Percentiles rank a stretch among this genome's conserved stretches.
These are phyloP conservation scores for Scheffersomyces amazonensis DNA, from an alignment of 805 yeast genomes.

Conservation along the genomic window DNA sequence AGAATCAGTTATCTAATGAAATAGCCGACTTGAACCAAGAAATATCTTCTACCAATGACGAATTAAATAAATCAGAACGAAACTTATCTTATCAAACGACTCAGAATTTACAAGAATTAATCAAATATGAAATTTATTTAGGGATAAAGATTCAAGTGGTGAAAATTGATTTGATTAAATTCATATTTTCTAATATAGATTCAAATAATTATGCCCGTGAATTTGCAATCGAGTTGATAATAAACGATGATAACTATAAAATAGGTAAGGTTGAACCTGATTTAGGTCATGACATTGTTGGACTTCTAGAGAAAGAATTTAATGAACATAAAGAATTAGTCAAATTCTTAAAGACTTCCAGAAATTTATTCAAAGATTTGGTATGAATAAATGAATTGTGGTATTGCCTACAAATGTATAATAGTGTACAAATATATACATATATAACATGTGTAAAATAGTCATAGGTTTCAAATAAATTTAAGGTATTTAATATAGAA, in stretches of 20 bases:
- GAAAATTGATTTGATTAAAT: slow-evolving; percentile 42
- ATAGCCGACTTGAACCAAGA: slow-evolving; percentile 17
- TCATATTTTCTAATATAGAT: slow-evolving; percentile 49
- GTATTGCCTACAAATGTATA: too few relatives aligned
- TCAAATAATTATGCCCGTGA: slow-evolving; percentile 38
- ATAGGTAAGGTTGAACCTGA: slow-evolving; percentile 38
- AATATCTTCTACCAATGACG: slow-evolving; percentile 9
- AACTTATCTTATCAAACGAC: slow-evolving; percentile 41
- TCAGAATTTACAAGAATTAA: slow-evolving; percentile 50
- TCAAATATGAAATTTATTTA: slow-evolving; percentile 48
- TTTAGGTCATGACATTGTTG: slow-evolving; percentile 17
- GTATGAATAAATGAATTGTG: too few relatives aligned
- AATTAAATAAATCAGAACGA: slow-evolving; percentile 26
- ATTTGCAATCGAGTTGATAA: slow-evolving; percentile 44
- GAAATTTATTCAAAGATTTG: slow-evolving; percentile 6
- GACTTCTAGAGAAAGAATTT: slow-evolving; percentile 18
- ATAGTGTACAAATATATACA: too few relatives aligned
- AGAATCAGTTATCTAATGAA: slow-evolving; percentile 20
- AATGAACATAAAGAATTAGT: slow-evolving; percentile 25
- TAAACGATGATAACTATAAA: slow-evolving; percentile 39
- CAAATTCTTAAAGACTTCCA: slow-evolving; percentile 16
- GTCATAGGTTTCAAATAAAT: too few relatives aligned
- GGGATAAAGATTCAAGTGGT: slow-evolving; percentile 57
- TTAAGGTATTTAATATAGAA: too few relatives aligned
- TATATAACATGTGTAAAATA: too few relatives aligned